A percentile compares a stretch with the other conserved stretches of the same genome.
Conservation (phyloP, 805 yeast genomes). For the Lachancea cidri region DNA sequence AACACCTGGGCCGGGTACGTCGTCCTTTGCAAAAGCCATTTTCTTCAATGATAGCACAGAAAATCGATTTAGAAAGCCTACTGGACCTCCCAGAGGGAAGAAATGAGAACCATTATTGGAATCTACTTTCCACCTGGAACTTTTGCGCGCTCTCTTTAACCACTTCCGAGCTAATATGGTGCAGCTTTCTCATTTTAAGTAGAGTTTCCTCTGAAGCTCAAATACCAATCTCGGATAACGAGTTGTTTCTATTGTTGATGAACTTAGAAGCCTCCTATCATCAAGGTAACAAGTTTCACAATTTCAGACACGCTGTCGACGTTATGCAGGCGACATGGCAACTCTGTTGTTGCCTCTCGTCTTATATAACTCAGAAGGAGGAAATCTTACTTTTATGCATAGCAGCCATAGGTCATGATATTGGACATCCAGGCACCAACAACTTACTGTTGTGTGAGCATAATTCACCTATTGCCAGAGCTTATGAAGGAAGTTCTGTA, state of each 20-base stretch:
- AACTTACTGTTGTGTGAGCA: constrained; percentile 60
- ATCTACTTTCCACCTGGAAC: constrained; percentile 24
- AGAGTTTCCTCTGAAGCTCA: constrained; percentile 17
- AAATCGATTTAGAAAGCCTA: constrained; percentile 5
- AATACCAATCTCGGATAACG: constrained; percentile 34
- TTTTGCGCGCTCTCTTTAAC: constrained; percentile 27
- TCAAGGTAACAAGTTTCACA: constrained; percentile 86
- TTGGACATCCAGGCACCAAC: constrained; percentile 96
- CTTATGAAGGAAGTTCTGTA: constrained; percentile 62
- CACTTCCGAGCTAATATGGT: constrained; percentile 24
- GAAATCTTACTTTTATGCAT: constrained; percentile 53
- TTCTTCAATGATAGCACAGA: neutral
- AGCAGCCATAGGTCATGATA: constrained; percentile 91
- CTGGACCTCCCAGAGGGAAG: constrained; percentile 6
- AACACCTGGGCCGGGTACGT: constrained; percentile 17
- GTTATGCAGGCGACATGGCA: constrained; percentile 86
- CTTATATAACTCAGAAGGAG: constrained; percentile 36
- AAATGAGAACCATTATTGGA: constrained; percentile 14
- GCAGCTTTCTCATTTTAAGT: constrained; percentile 23
- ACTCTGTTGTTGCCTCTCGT: constrained; percentile 33
- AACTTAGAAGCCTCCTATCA: constrained; percentile 74
- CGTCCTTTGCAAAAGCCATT: neutral
- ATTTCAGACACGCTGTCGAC: constrained; percentile 92
- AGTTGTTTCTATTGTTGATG: constrained; percentile 54
- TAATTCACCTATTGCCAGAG: constrained; percentile 56